These are phyloP conservation scores for Ceratocystis cacaofunesta DNA, from an alignment of 2,329 filamentous ascomycete species.

Conservation along the genomic window DNA sequence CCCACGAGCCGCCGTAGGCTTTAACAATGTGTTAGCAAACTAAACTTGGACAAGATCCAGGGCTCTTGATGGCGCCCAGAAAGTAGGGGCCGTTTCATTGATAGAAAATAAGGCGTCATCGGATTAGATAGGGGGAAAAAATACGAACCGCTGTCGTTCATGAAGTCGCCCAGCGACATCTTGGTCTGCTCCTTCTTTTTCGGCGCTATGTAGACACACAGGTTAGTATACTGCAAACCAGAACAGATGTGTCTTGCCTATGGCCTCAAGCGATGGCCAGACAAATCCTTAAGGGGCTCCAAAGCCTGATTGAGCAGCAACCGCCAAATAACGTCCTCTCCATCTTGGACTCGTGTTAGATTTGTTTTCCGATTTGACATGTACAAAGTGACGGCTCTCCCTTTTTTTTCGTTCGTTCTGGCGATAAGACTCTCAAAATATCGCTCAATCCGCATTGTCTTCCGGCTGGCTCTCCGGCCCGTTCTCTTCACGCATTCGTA, in stretches of 20 bases:
- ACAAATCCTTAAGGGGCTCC: neutral
- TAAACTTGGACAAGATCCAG: neutral
- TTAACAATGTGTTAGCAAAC: neutral
- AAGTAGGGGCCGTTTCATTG: neutral
- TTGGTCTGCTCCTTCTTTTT: conserved; percentile 90
- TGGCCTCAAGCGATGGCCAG: neutral
- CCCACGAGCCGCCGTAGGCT: conserved; percentile 70
- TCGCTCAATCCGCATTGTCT: neutral
- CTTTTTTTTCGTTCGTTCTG: neutral
- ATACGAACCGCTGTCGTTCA: conserved; percentile 46
- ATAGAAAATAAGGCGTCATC: neutral
- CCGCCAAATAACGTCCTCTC: neutral
- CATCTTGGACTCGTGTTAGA: neutral
- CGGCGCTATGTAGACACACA: conserved; percentile 46
- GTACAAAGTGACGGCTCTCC: neutral
- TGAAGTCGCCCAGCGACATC: conserved; percentile 94
- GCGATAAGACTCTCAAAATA: neutral
- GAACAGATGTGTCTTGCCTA: neutral
- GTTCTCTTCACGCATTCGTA: neutral
- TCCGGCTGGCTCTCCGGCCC: neutral
- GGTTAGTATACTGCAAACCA: conserved; percentile 14
- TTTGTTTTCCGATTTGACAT: neutral
- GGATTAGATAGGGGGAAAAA: neutral
- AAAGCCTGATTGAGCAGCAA: neutral
- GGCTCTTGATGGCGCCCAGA: neutral